These are phyloP conservation scores for Fusarium goolgardi DNA, from an alignment of 2,329 filamentous ascomycete genomes.

Conservation along the genomic window DNA sequence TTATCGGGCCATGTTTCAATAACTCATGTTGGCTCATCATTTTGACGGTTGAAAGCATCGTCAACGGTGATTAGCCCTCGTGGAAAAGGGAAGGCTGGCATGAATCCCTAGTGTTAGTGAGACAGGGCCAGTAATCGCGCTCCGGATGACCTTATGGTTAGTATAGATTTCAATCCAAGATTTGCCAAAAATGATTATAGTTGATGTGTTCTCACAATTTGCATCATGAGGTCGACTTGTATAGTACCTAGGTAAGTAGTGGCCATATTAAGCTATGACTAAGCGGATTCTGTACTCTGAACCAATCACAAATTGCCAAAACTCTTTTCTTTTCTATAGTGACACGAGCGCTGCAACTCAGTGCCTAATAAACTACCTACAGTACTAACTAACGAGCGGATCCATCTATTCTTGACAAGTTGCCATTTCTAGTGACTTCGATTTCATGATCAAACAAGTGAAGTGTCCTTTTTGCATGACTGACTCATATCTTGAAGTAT, in stretches of 20 bases:
- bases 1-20: conserved; percentile 18
- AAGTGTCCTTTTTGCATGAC: conserved; percentile 44
- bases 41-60: conserved; percentile 15
- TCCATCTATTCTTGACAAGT: conserved; percentile 43
- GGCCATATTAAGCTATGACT: conserved; percentile 27
- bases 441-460: conserved; percentile 38
- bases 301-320: conserved; percentile 44
- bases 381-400: not conserved
- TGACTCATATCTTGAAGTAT: conserved; percentile 39
- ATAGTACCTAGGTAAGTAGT: not conserved
- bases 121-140: conserved; percentile 32
- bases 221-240: conserved; percentile 18
- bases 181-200: not conserved
- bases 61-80: conserved; percentile 12
- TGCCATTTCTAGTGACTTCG: conserved; percentile 48
- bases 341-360: conserved; percentile 8
- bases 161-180: not conserved
- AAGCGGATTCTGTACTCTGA: not conserved
- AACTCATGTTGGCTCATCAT: conserved; percentile 12
- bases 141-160: not conserved
- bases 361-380: not conserved
- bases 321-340: conserved; percentile 23
- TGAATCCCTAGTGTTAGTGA: conserved; percentile 4
- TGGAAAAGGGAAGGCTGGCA: conserved; percentile 26
- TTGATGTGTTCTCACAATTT: conserved; percentile 3